Conservation (phyloP, 805 yeast species). For the Pichia phayaonensis region DNA sequence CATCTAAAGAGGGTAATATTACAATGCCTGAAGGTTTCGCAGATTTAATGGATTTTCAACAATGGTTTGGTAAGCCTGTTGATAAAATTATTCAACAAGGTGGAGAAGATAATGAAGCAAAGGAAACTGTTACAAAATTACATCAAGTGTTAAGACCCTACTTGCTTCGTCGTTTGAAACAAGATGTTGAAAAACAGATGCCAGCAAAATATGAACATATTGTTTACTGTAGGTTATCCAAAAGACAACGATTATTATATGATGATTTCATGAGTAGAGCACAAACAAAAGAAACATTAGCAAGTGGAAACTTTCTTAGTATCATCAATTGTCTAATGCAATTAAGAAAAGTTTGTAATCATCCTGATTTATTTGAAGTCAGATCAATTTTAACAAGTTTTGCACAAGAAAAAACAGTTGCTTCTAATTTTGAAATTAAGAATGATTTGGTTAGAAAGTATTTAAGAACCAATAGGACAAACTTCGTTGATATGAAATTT, state of each 20-base stretch:
- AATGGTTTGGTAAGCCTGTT: conserved; percentile 98
- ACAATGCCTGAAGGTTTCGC: conserved; percentile 95
- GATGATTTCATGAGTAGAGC: conserved; percentile 98
- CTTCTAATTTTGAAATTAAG: conserved; percentile 36
- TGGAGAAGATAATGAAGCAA: conserved; percentile 63
- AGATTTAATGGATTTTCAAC: conserved; percentile 89
- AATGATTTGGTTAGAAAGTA: conserved; percentile 34
- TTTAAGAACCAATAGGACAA: conserved; percentile 10
- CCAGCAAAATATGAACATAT: conserved; percentile 97
- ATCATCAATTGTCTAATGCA: conserved; percentile 98
- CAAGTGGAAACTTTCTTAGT: conserved; percentile 89
- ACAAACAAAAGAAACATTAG: conserved; percentile 86
- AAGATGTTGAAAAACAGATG: conserved; percentile 98
- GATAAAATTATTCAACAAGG: conserved; percentile 84
- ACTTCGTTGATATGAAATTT: conserved; percentile 40
- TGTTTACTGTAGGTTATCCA: conserved; percentile 83
- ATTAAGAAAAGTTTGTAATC: conserved; percentile 91
- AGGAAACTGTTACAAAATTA: conserved; percentile 74
- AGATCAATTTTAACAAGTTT: conserved; percentile 90
- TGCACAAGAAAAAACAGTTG: conserved; percentile 61
- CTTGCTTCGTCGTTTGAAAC: conserved; percentile 80
- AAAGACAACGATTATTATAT: conserved; percentile 83
- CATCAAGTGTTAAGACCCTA: conserved; percentile 95
- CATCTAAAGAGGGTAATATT: conserved; percentile 45
- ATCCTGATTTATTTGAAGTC: conserved; percentile 85